phyloP scores from a whole-genome alignment of 2,329 filamentous ascomycete species.

The Botryotinia calthae region DNA sequence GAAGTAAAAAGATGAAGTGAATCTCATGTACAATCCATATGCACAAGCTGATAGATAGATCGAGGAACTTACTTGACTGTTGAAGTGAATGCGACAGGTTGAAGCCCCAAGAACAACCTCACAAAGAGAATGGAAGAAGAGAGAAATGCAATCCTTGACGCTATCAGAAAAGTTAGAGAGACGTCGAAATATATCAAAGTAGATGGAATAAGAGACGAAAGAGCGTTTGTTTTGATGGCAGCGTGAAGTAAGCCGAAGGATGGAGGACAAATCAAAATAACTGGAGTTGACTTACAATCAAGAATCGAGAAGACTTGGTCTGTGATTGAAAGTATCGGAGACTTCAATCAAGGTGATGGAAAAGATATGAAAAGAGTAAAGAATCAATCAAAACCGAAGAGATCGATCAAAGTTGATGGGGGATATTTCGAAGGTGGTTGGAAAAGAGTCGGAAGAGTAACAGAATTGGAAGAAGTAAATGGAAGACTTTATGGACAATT shows the following conservation, averaged over 20 bases:
- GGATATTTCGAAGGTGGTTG: background rate
- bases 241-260: background rate
- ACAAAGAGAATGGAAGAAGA: background rate
- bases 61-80: background rate
- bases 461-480: background rate
- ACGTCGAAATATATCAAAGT: background rate
- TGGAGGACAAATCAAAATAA: background rate
- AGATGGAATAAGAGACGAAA: background rate
- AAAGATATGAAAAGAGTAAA: background rate
- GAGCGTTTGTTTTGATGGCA: background rate
- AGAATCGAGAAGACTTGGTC: background rate
- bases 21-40: background rate
- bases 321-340: background rate
- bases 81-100: background rate
- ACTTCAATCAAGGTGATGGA: background rate
- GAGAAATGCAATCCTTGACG: background rate
- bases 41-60: background rate
- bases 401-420: background rate
- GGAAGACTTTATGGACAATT: background rate
- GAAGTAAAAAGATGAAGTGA: background rate
- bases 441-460: background rate
- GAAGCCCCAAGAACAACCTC: background rate
- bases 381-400: background rate
- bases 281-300: background rate
- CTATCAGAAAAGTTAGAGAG: background rate